Evolutionary conservation across 768 basidiomycete species (phyloP).

Genomic region (Macrolepiota dolichaula): DNA sequence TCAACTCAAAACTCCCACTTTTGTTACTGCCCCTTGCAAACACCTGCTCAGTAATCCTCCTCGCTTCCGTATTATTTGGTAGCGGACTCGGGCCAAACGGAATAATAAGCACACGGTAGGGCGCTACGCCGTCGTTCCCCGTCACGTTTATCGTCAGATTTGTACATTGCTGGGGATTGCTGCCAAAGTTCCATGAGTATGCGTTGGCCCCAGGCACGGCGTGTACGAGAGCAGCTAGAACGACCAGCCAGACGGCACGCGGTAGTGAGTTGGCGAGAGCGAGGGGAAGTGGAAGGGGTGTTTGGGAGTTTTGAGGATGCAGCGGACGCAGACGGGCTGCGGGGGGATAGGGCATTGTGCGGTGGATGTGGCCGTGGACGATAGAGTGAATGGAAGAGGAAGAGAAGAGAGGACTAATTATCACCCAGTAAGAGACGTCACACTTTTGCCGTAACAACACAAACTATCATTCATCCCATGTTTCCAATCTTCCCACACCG

Average conservation of each 20-base stretch:
- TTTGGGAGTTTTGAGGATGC: neutral
- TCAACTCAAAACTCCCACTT: slow-evolving; percentile 51
- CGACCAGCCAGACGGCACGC: neutral
- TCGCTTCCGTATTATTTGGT: slow-evolving; percentile 57
- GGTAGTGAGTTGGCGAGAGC: neutral
- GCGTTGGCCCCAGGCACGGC: slow-evolving; percentile 28
- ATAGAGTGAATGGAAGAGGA: neutral
- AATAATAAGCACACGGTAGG: slow-evolving; percentile 64
- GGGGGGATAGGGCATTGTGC: neutral
- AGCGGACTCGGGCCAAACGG: slow-evolving; percentile 66
- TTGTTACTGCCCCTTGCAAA: slow-evolving; percentile 39
- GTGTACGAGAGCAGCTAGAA: slow-evolving; percentile 14
- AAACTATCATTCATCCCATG: neutral
- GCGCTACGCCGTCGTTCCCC: slow-evolving; percentile 57
- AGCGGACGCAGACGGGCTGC: neutral
- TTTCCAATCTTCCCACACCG: slow-evolving; percentile 1
- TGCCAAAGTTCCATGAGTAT: slow-evolving; percentile 44
- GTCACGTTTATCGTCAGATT: slow-evolving; percentile 57
- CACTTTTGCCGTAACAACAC: slow-evolving; percentile 2
- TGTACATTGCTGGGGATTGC: slow-evolving; percentile 60
- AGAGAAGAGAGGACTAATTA: neutral
- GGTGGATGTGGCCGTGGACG: neutral
- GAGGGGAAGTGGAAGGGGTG: neutral
- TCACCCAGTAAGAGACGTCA: slow-evolving; percentile 1
- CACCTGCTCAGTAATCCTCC: slow-evolving; percentile 52